These are phyloP conservation scores for Pyrenula aspistea DNA, from an alignment of 495 filamentous ascomycete genomes.

Conservation along the genomic window DNA sequence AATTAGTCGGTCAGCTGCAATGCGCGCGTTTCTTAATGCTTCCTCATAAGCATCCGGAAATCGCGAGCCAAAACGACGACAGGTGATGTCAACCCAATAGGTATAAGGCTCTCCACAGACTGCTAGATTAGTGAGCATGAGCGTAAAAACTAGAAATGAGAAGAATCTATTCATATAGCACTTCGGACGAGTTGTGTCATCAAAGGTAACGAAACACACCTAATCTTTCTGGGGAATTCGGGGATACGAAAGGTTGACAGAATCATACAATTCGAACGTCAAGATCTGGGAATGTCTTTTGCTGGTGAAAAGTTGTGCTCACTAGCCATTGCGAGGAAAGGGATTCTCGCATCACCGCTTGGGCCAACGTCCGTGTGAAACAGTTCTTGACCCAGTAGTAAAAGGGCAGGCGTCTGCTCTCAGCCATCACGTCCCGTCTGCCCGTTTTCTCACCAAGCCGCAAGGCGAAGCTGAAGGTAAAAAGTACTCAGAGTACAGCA, in stretches of 20 bases:
- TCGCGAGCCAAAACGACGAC: background rate
- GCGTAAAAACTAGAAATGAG: background rate
- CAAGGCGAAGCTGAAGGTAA: background rate
- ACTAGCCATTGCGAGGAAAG: background rate
- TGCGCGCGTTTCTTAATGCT: background rate
- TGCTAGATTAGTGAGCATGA: background rate
- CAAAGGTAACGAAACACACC: no score
- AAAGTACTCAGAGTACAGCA: no score
- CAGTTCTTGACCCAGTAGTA: background rate
- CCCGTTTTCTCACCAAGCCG: background rate
- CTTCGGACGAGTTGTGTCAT: background rate
- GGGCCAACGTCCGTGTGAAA: background rate
- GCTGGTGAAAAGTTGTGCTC: background rate
- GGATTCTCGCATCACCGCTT: background rate
- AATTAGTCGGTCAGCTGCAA: background rate
- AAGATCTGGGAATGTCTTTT: background rate
- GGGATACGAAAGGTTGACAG: background rate
- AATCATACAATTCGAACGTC: background rate
- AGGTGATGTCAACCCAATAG: background rate
- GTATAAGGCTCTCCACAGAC: background rate
- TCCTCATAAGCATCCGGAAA: background rate
- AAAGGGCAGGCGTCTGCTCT: background rate
- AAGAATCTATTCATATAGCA: background rate
- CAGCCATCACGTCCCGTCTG: no score
- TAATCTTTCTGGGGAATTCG: no score